phyloP scores from a whole-genome alignment of 2,329 filamentous ascomycete genomes.

The Paraphoma chrysanthemicola region DNA sequence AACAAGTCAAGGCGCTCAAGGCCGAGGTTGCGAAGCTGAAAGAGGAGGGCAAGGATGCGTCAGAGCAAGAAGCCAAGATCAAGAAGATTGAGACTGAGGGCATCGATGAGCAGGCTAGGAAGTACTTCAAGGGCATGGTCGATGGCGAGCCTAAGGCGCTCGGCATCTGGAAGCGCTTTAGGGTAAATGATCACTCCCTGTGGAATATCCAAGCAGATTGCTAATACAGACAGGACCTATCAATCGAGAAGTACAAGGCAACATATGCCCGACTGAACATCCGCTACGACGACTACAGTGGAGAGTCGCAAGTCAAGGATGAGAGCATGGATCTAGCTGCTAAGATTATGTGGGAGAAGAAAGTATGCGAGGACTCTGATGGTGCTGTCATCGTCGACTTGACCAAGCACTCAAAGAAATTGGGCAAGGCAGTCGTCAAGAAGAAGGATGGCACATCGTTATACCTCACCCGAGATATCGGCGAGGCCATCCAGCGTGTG shows the following conservation, averaged over 20 bases:
- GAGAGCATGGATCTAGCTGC: slow-evolving; percentile 69
- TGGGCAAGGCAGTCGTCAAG: slow-evolving; percentile 71
- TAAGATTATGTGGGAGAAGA: slow-evolving; percentile 63
- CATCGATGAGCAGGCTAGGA: slow-evolving; percentile 74
- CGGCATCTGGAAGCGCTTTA: slow-evolving; percentile 68
- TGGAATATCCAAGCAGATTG: background rate
- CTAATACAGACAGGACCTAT: slow-evolving; percentile 55
- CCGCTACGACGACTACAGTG: slow-evolving; percentile 70
- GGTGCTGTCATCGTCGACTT: slow-evolving; percentile 74
- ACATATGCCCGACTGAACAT: slow-evolving; percentile 71
- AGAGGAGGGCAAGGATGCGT: slow-evolving; percentile 51
- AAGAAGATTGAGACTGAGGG: slow-evolving; percentile 47
- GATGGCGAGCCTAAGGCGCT: slow-evolving; percentile 66
- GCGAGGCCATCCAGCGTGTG: slow-evolving; percentile 68
- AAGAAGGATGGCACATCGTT: slow-evolving; percentile 72
- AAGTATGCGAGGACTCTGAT: slow-evolving; percentile 68
- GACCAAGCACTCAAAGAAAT: slow-evolving; percentile 71
- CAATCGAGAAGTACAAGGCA: slow-evolving; percentile 69
- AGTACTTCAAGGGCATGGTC: slow-evolving; percentile 73
- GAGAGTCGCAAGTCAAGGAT: slow-evolving; percentile 71
- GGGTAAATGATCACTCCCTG: slow-evolving; percentile 33
- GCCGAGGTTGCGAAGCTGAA: slow-evolving; percentile 46
- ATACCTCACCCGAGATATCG: slow-evolving; percentile 74
- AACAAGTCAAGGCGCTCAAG: slow-evolving; percentile 66
- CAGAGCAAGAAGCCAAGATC: slow-evolving; percentile 50